Evolutionary conservation across 1,284 basidiomycete species (phyloP).

Genomic region (Cryptococcus deneoformans): DNA sequence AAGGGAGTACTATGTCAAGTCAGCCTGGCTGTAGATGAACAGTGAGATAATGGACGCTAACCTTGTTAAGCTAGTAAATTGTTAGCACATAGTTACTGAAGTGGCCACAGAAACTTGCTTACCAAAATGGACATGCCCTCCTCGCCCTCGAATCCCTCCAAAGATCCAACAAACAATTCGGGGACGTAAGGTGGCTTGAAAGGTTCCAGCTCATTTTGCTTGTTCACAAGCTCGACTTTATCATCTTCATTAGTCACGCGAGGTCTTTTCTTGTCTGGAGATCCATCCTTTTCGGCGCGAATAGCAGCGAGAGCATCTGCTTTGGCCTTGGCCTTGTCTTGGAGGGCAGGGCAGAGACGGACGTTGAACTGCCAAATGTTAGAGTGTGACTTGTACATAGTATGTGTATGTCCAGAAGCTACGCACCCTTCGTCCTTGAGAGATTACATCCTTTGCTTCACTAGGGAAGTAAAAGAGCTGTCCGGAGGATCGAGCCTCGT

Average conservation of each 20-base stretch:
- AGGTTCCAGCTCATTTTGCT: constrained; percentile 57
- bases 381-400: neutral
- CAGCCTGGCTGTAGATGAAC: neutral
- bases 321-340: constrained; percentile 59
- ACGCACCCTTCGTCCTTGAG: constrained; percentile 62
- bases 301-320: constrained; percentile 22
- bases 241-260: constrained; percentile 17
- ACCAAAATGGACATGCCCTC: constrained; percentile 72
- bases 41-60: neutral
- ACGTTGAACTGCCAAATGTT: constrained; percentile 65
- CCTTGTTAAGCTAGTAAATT: constrained; percentile 65
- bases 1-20: constrained; percentile 59
- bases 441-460: constrained; percentile 58
- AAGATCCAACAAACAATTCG: constrained; percentile 67
- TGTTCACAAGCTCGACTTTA: constrained; percentile 22
- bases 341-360: constrained; percentile 72
- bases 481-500: constrained; percentile 61
- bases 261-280: constrained; percentile 30
- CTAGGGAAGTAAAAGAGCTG: constrained; percentile 76
- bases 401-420: neutral
- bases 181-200: constrained; percentile 76
- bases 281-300: constrained; percentile 6
- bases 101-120: constrained; percentile 36
- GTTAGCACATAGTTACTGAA: neutral
- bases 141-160: constrained; percentile 61